Percentiles rank a stretch among this genome's conserved stretches.
Conservation (phyloP, 345 rosid species). For the Hirschfeldia incana region DNA sequence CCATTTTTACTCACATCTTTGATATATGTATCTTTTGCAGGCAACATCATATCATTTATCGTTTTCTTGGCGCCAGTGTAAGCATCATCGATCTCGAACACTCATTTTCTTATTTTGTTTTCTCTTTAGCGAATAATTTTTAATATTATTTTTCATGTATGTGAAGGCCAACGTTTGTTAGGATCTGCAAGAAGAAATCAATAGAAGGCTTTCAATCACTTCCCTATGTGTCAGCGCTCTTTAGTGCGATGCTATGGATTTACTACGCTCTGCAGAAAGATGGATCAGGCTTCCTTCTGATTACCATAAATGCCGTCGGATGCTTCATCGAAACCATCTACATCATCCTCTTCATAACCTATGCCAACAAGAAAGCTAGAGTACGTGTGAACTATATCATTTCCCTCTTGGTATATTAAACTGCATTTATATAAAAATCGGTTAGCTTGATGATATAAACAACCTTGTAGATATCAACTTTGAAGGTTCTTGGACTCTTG, state of each 20-base stretch:
- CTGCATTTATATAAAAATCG: background rate
- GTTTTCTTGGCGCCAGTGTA: conserved; percentile 72
- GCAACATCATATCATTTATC: conserved; percentile 62
- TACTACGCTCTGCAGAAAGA: conserved; percentile 61
- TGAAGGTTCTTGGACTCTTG: conserved; percentile 51
- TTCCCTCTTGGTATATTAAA: background rate
- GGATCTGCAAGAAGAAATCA: conserved; percentile 64
- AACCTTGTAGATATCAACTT: conserved; percentile 45
- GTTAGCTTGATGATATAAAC: conserved; percentile 15
- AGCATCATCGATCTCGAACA: conserved; percentile 36
- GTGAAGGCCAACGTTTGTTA: conserved; percentile 62
- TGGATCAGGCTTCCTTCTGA: conserved; percentile 57
- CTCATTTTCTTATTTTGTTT: background rate
- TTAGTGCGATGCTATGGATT: conserved; percentile 67
- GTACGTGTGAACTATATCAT: conserved; percentile 33
- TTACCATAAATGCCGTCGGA: conserved; percentile 63
- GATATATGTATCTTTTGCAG: conserved; percentile 34
- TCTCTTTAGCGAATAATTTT: background rate
- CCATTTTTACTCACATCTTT: conserved; percentile 5
- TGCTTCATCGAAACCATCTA: conserved; percentile 64
- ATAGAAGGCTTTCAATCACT: conserved; percentile 70
- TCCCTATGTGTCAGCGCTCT: conserved; percentile 65
- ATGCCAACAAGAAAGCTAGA: conserved; percentile 58
- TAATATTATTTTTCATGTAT: conserved; percentile 1
- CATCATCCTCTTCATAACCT: conserved; percentile 53